Conservation (phyloP, 2,329 filamentous ascomycete species). For the Hypoxylon sp. region DNA sequence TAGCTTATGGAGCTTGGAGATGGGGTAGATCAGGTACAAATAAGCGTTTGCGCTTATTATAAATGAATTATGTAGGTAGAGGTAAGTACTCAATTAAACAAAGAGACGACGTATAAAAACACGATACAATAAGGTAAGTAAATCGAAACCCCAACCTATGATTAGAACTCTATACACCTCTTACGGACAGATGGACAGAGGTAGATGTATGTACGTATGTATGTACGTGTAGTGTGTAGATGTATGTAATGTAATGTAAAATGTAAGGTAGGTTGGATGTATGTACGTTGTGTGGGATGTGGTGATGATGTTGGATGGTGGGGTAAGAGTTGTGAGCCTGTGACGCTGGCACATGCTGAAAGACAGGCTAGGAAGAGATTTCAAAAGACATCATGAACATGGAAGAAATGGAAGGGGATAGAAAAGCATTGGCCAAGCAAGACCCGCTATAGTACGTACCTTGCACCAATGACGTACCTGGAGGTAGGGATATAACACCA, state of each 20-base stretch:
- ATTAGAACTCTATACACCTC: slow-evolving; percentile 6
- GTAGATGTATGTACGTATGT: slow-evolving; percentile 9
- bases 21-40: slow-evolving; percentile 34
- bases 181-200: not conserved
- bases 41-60: slow-evolving; percentile 9
- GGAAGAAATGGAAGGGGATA: slow-evolving; percentile 37
- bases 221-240: slow-evolving; percentile 4
- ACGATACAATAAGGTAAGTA: slow-evolving; percentile 1
- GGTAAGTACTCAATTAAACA: slow-evolving; percentile 8
- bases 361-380: slow-evolving; percentile 38
- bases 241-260: slow-evolving; percentile 19
- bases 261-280: too few species aligned
- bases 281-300: slow-evolving; percentile 7
- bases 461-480: slow-evolving; percentile 35
- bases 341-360: slow-evolving; percentile 46
- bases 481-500: slow-evolving; percentile 21
- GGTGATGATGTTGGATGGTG: slow-evolving; percentile 34
- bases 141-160: slow-evolving; percentile 6
- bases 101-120: slow-evolving; percentile 6
- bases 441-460: slow-evolving; percentile 34
- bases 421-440: slow-evolving; percentile 39
- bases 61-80: slow-evolving; percentile 15
- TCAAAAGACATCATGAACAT: slow-evolving; percentile 35
- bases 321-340: slow-evolving; percentile 40
- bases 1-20: not conserved